Base-by-base conservation (phyloP, 192 early-diverging fungal species). In the Helicostylum pulchrum region DNA sequence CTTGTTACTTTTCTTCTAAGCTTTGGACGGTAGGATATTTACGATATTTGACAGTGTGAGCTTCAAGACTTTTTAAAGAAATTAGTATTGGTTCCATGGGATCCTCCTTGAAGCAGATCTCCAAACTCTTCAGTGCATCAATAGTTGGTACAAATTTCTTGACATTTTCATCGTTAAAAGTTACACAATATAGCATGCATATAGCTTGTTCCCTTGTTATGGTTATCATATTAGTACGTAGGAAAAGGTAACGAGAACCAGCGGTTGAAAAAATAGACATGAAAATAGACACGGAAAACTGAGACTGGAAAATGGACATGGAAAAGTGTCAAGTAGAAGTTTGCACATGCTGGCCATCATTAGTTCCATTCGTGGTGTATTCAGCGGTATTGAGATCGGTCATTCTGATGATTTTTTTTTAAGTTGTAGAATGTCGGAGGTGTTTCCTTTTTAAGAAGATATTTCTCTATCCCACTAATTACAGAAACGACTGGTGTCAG, bases 51-150 rank as follows among this genome's bases (percentile, higher is more conserved):
- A 55, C 53, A 36, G 32, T 55, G 53, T 55, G 53, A 36, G 53
- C 53, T 55, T 55, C 53, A 55, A 55, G 53, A 36, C 53, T 55
- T 55, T 55, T 55, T 36, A 36, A 55, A 55, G 15, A 55, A 55
- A 55, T 55, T 55, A 55, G 53, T 32, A 55, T 55, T 55, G 53
- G 53, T 32, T 55, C 53, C 53, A 55, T 55, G 53, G 53, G 53
- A 55, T 55, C 53, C 53, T 55, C 53, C 53, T 55, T 55, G 53
- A 39, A 55, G 14, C 53, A 55, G 53, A 55, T 36, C 53, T 55
- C 53, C 32, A 55, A 55, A 55, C 34, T 55, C 53, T 36, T 55
- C 53, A 55, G 53, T 55, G 53, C 31, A 55, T 55, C 53, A 55
- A 36, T 55, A 55, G 34, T 36, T 55, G 34, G 34, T 55, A 55